These are phyloP conservation scores for Cytospora schulzeri DNA, from an alignment of 2,329 filamentous ascomycete species.

Conservation along the genomic window DNA sequence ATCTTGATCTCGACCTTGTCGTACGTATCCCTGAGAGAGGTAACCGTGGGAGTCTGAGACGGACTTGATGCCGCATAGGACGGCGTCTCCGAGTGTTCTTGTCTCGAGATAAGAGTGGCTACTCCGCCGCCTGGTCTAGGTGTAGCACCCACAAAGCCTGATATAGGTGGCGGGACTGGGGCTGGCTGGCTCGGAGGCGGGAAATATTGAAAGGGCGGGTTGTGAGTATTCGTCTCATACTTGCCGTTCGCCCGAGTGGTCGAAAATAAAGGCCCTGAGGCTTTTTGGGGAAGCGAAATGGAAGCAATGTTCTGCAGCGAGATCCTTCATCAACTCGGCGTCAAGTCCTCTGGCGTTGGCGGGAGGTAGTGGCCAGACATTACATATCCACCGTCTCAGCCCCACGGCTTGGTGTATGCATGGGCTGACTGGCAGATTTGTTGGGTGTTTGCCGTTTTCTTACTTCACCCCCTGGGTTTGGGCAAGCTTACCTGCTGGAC, in stretches of 20 bases:
- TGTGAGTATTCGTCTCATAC: background rate
- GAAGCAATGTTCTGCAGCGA: slow-evolving; percentile 1
- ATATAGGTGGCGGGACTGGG: background rate
- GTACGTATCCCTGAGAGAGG: background rate
- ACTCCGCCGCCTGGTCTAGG: background rate
- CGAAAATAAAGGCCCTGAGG: background rate
- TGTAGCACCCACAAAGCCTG: background rate
- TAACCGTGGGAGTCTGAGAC: background rate
- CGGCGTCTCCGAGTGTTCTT: background rate
- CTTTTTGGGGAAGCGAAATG: background rate
- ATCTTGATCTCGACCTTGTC: slow-evolving; percentile 21
- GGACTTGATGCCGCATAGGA: slow-evolving; percentile 1
- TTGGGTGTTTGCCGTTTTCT: no score
- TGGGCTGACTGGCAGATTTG: no score
- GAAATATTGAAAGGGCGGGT: background rate
- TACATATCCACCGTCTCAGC: no score
- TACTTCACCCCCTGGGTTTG: no score
- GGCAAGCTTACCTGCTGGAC: slow-evolving; percentile 36
- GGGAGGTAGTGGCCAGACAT: no score
- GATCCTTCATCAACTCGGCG: background rate
- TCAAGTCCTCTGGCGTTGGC: background rate
- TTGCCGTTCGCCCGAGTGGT: background rate
- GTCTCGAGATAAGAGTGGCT: slow-evolving; percentile 7
- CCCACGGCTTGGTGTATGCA: no score
- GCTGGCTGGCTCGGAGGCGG: background rate